These are phyloP conservation scores for Sclerotinia trifoliorum DNA, from an alignment of 2,329 filamentous ascomycete genomes.

Conservation along the genomic window DNA sequence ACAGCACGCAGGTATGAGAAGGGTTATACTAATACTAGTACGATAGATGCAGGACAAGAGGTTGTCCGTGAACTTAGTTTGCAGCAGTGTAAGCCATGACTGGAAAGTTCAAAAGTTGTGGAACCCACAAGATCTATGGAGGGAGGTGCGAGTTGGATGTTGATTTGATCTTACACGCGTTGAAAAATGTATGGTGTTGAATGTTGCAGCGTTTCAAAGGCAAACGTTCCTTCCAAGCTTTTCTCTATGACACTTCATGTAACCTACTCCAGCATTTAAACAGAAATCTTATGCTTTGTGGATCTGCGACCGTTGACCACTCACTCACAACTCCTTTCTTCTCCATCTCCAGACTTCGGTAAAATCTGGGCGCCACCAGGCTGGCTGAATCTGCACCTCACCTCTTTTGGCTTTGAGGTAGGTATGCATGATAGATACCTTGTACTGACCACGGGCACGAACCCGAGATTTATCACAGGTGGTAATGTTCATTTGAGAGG, in stretches of 20 bases:
- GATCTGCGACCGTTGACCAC: constrained; percentile 13
- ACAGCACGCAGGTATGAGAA: constrained; percentile 8
- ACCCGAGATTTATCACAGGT: constrained; percentile 1
- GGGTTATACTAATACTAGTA: constrained; percentile 11
- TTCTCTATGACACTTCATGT: not conserved
- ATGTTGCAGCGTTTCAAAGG: constrained; percentile 15
- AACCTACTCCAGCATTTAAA: not conserved
- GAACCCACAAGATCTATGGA: not conserved
- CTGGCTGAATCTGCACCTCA: constrained; percentile 19
- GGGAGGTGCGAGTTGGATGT: constrained; percentile 7
- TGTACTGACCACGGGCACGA: constrained; percentile 1
- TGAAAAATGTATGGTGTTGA: constrained; percentile 5
- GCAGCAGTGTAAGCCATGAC: not conserved
- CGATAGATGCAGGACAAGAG: constrained; percentile 5
- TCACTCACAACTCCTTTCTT: not conserved
- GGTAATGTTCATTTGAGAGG: not conserved
- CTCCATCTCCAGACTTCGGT: constrained; percentile 18
- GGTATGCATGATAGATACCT: constrained; percentile 14
- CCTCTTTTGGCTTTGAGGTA: constrained; percentile 8
- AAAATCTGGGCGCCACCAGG: not conserved
- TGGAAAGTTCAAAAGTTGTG: not conserved
- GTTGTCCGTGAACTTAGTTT: constrained; percentile 3
- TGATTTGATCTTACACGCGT: constrained; percentile 15
- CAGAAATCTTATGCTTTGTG: not conserved
- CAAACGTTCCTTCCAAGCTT: constrained; percentile 10